Evolutionary conservation across 108 stramenopile genomes (phyloP).

Genomic region (Pseudonitzschia delicatissima): DNA sequence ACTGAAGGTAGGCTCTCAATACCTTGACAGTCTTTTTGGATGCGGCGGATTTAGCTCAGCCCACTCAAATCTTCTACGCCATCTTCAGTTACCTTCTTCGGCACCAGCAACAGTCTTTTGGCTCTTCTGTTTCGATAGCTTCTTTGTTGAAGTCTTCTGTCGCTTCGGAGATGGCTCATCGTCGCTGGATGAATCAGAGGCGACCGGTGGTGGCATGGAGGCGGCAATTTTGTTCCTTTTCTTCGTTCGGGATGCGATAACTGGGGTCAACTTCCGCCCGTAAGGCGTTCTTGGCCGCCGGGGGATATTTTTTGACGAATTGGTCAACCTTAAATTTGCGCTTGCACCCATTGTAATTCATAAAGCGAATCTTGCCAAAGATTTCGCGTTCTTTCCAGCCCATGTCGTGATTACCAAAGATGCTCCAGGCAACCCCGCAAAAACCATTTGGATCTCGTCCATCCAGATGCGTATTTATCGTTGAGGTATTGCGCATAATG

Average conservation of each 20-base stretch:
- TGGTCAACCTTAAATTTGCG: conserved; percentile 91
- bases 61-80: conserved; percentile 1
- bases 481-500: conserved; percentile 90
- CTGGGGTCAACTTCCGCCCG: conserved; percentile 34
- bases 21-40: conserved; percentile 3
- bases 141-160: not conserved
- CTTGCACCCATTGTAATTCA: conserved; percentile 97
- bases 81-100: not conserved
- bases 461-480: conserved; percentile 95
- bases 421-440: conserved; percentile 96
- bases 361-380: conserved; percentile 96
- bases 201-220: not conserved
- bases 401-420: conserved; percentile 97
- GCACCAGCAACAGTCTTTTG: not conserved
- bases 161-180: not conserved
- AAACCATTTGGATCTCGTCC: conserved; percentile 98
- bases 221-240: not conserved
- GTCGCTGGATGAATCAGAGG: not conserved
- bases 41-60: conserved; percentile 2
- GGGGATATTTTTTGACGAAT: conserved; percentile 75
- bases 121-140: not conserved
- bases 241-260: not conserved
- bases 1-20: conserved; percentile 9
- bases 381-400: conserved; percentile 86
- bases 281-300: conserved; percentile 66